A percentile compares a stretch with the other conserved stretches of the same genome.
Evolutionary conservation across 2,329 filamentous ascomycete species (phyloP).

Genomic region (Aspergillus bombycis): DNA sequence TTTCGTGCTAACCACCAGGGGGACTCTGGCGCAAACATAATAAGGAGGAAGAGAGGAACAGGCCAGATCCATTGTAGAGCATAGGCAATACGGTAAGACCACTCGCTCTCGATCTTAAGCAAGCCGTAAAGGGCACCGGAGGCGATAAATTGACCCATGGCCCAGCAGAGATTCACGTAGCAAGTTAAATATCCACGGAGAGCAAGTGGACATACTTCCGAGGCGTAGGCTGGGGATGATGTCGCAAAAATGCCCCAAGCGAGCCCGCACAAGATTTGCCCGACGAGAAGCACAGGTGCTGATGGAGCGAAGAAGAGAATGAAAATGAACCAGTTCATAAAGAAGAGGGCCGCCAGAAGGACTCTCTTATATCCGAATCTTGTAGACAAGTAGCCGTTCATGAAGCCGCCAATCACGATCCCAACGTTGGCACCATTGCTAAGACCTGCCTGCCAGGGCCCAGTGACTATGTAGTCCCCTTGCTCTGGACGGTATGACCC

Average conservation of each 20-base stretch:
- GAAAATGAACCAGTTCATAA: slow-evolving; percentile 51
- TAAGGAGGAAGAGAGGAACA: slow-evolving; percentile 24
- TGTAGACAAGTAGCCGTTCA: slow-evolving; percentile 33
- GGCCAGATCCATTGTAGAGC: slow-evolving; percentile 36
- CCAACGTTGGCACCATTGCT: slow-evolving; percentile 25
- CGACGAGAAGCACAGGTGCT: slow-evolving; percentile 48
- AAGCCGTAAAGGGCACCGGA: slow-evolving; percentile 36
- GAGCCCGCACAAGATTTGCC: slow-evolving; percentile 52
- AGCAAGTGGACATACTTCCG: slow-evolving; percentile 32
- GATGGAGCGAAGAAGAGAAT: slow-evolving; percentile 54
- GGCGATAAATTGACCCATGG: slow-evolving; percentile 31
- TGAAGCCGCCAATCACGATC: slow-evolving; percentile 29
- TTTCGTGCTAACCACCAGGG: slow-evolving; percentile 32
- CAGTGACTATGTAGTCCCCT: slow-evolving; percentile 22
- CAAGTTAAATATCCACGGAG: slow-evolving; percentile 36
- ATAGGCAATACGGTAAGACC: slow-evolving; percentile 43
- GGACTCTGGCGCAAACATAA: slow-evolving; percentile 29
- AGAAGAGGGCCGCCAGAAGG: slow-evolving; percentile 47
- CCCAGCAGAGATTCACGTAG: slow-evolving; percentile 48
- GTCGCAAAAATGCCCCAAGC: slow-evolving; percentile 41
- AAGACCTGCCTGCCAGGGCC: slow-evolving; percentile 30
- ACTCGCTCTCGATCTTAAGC: slow-evolving; percentile 33
- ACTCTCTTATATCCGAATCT: slow-evolving; percentile 49
- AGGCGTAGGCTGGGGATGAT: slow-evolving; percentile 31
- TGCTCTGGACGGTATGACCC: slow-evolving; percentile 12